Conservation (phyloP, 192 early-diverging fungal genomes). For the Chytriomyces confervae region DNA sequence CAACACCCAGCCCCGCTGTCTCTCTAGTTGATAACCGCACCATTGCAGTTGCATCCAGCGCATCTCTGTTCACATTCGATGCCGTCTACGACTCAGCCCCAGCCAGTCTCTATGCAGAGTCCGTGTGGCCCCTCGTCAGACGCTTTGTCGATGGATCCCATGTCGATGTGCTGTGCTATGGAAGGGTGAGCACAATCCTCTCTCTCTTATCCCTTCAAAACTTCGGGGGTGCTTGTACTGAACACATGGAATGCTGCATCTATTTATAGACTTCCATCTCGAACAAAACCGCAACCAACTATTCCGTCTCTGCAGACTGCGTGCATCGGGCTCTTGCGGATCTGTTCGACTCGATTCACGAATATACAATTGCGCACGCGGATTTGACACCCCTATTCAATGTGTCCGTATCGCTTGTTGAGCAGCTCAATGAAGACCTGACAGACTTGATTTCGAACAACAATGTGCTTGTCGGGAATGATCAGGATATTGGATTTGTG, state of each 20-base stretch:
- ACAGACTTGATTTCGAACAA: neutral
- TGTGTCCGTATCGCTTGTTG: neutral
- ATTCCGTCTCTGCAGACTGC: neutral
- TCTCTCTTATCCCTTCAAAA: neutral
- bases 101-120: neutral
- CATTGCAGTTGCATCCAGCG: neutral
- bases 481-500: no score
- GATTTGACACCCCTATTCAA: neutral
- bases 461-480: no score
- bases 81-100: neutral
- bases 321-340: neutral
- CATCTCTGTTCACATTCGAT: neutral
- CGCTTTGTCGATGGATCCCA: neutral
- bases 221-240: neutral
- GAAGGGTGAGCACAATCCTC: neutral
- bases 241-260: neutral
- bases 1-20: no score
- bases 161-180: neutral
- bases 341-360: slow-evolving; percentile 2
- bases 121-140: slow-evolving; percentile 2
- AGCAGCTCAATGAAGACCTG: neutral
- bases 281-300: neutral
- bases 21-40: neutral
- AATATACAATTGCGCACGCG: slow-evolving; percentile 1
- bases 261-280: neutral